These are phyloP conservation scores for Zymoseptoria pseudotritici DNA, from an alignment of 2,329 filamentous ascomycete genomes.

Conservation along the genomic window DNA sequence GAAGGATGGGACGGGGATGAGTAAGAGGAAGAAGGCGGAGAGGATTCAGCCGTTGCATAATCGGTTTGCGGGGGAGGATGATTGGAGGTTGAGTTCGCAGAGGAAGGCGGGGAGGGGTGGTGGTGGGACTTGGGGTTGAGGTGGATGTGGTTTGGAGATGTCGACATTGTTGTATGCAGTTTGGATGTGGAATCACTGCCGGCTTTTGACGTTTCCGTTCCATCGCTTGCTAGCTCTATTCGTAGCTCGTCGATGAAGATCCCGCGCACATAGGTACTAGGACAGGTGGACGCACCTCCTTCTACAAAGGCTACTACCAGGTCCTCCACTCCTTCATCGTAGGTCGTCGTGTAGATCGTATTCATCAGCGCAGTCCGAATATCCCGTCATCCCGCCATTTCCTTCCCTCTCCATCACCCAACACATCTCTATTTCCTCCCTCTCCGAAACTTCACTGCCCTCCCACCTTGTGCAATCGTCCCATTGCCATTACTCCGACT, in stretches of 20 bases:
- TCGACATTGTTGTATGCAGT: not conserved
- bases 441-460: constrained; percentile 15
- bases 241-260: not conserved
- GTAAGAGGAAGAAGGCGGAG: constrained; percentile 38
- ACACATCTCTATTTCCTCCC: constrained; percentile 2
- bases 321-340: not conserved
- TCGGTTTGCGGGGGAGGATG: constrained; percentile 83
- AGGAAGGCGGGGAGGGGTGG: constrained; percentile 75
- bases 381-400: not conserved
- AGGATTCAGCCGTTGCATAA: constrained; percentile 75
- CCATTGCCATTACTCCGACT: constrained; percentile 59
- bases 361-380: too few species aligned
- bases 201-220: not conserved
- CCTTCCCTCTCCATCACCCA: not conserved
- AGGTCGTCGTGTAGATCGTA: not conserved
- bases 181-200: not conserved
- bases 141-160: not conserved
- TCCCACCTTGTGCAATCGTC: constrained; percentile 29
- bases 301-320: not conserved
- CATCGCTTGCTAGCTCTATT: not conserved
- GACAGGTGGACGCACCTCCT: not conserved
- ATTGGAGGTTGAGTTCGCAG: constrained; percentile 90
- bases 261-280: not conserved
- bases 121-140: constrained; percentile 83
- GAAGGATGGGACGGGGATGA: constrained; percentile 75